These are phyloP conservation scores for Neurospora hispaniola DNA, from an alignment of 495 filamentous ascomycete genomes.

Conservation along the genomic window DNA sequence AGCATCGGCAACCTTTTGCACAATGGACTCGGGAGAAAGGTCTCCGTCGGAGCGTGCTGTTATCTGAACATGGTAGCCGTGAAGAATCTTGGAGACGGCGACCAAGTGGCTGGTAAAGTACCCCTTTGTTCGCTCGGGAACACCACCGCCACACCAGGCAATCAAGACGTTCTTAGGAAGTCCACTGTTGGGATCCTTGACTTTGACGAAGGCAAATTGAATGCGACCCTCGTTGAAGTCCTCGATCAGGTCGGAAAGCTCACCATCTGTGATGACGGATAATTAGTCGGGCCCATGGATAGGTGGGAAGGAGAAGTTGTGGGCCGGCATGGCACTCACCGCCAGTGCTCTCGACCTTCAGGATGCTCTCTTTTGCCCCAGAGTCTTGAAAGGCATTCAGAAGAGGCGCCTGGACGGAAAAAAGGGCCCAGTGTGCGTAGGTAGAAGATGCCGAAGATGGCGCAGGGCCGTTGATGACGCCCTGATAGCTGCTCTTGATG, in stretches of 20 bases:
- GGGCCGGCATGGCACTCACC: slow-evolving; percentile 40
- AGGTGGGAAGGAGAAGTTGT: background rate
- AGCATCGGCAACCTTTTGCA: slow-evolving; percentile 91
- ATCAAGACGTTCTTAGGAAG: slow-evolving; percentile 90
- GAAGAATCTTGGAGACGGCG: slow-evolving; percentile 79
- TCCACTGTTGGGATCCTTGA: slow-evolving; percentile 86
- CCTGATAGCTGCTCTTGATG: slow-evolving; percentile 85
- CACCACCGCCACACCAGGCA: slow-evolving; percentile 95
- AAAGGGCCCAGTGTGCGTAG: slow-evolving; percentile 73
- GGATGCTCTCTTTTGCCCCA: slow-evolving; percentile 77
- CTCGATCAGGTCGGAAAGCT: slow-evolving; percentile 87
- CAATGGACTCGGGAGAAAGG: slow-evolving; percentile 72
- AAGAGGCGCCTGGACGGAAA: slow-evolving; percentile 81
- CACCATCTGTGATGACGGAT: slow-evolving; percentile 55
- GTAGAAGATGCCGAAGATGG: slow-evolving; percentile 49
- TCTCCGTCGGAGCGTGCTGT: slow-evolving; percentile 86
- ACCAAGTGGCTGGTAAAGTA: slow-evolving; percentile 94
- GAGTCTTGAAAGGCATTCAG: slow-evolving; percentile 83
- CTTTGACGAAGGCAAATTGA: slow-evolving; percentile 93
- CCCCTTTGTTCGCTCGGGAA: slow-evolving; percentile 95
- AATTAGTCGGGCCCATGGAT: slow-evolving; percentile 5
- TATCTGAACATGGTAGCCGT: slow-evolving; percentile 96
- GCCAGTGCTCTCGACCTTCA: slow-evolving; percentile 88
- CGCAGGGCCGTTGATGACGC: slow-evolving; percentile 63
- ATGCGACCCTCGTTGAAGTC: slow-evolving; percentile 95